Conservation (phyloP, 352 stramenopile species). For the Pythium aristosporum region DNA sequence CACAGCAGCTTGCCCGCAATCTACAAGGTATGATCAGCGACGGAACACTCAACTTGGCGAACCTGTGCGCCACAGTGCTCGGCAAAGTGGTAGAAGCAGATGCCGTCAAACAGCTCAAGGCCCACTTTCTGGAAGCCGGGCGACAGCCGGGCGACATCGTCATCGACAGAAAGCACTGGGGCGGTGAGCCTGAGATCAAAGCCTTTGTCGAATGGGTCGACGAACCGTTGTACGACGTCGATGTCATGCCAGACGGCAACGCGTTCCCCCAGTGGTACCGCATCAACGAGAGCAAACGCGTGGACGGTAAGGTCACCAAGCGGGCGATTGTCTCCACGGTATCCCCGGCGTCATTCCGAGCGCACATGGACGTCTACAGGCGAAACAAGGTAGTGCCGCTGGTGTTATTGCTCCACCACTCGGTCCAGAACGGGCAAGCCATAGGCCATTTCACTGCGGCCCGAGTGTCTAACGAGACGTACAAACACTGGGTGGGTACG, state of each 20-base stretch:
- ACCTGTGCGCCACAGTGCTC: neutral
- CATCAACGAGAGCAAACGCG: neutral
- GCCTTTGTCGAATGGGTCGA: neutral
- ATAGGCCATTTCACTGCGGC: constrained; percentile 4
- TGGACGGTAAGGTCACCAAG: neutral
- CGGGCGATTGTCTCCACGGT: neutral
- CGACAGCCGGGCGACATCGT: neutral
- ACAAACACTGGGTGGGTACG: neutral
- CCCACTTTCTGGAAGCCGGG: constrained; percentile 4
- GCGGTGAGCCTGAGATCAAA: constrained; percentile 8
- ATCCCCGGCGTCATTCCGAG: neutral
- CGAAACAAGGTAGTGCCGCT: constrained; percentile 4
- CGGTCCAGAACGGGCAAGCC: neutral
- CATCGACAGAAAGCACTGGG: constrained; percentile 1
- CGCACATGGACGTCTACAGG: constrained; percentile 3
- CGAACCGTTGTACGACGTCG: constrained; percentile 9
- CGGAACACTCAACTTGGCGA: neutral
- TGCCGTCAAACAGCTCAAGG: constrained; percentile 2
- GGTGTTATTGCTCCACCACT: constrained; percentile 2
- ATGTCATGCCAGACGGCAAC: constrained; percentile 7
- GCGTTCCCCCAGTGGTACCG: constrained; percentile 5
- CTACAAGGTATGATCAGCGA: constrained; percentile 1
- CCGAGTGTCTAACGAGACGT: neutral
- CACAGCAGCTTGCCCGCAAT: no score
- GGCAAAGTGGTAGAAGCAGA: neutral